Evolutionary conservation across 2,329 filamentous ascomycete species (phyloP).

Genomic region (Pseudogymnoascus sp.): DNA sequence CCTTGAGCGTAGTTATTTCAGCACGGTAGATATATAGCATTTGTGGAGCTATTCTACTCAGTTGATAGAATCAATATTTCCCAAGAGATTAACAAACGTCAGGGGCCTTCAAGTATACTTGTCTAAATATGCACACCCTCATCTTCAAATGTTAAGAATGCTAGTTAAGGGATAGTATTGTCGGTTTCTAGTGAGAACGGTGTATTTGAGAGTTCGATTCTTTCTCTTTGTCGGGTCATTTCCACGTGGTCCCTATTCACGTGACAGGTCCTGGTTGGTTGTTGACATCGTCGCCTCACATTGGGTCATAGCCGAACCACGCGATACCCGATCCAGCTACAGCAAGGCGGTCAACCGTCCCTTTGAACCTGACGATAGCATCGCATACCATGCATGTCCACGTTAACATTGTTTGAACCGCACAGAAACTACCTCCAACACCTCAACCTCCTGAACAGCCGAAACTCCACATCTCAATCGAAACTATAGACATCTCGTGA

Average conservation of each 20-base stretch:
- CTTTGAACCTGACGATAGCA: slow-evolving; percentile 5
- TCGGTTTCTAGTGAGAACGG: neutral
- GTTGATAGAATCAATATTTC: neutral
- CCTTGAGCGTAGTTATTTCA: slow-evolving; percentile 38
- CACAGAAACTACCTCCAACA: neutral
- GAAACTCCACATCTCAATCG: neutral
- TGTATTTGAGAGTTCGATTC: neutral
- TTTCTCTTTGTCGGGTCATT: neutral
- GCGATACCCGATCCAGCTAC: slow-evolving; percentile 6
- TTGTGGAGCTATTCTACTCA: neutral
- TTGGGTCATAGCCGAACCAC: neutral
- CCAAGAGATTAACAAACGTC: neutral
- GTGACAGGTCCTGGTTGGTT: neutral
- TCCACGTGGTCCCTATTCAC: neutral
- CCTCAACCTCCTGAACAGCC: neutral
- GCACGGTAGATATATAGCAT: neutral
- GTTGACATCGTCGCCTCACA: slow-evolving; percentile 1
- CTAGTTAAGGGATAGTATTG: neutral
- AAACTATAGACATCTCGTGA: neutral
- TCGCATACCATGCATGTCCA: slow-evolving; percentile 5
- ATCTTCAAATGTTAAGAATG: neutral
- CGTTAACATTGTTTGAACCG: neutral
- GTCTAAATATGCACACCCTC: neutral
- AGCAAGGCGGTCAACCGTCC: slow-evolving; percentile 3
- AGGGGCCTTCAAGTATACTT: neutral